phyloP scores from a whole-genome alignment of 306 rosid species.

The Cicer yamashitae region DNA sequence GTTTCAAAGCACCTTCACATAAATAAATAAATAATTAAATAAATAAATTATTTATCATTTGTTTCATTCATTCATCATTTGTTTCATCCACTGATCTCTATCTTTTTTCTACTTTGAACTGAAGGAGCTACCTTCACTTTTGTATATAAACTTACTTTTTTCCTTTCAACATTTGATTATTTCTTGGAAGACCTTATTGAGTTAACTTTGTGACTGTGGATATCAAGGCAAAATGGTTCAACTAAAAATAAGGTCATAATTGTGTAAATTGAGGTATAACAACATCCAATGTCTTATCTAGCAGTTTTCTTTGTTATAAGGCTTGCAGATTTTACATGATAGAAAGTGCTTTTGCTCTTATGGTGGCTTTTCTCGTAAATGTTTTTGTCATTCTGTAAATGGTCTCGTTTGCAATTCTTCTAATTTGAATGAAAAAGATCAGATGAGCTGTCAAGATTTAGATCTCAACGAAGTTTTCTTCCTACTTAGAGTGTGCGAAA shows the following conservation, averaged over 20 bases:
- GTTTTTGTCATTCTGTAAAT: slow-evolving; percentile 84
- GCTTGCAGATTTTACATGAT: slow-evolving; percentile 92
- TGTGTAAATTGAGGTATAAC: slow-evolving; percentile 29
- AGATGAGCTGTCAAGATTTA: slow-evolving; percentile 74
- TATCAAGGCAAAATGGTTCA: slow-evolving; percentile 4
- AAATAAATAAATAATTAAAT: too few relatives aligned
- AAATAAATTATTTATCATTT: too few relatives aligned
- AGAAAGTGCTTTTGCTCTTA: slow-evolving; percentile 93
- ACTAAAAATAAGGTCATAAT: neutral
- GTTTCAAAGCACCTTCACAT: too few relatives aligned
- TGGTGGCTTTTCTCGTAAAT: slow-evolving; percentile 85
- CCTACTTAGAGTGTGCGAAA: slow-evolving; percentile 72
- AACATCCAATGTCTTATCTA: slow-evolving; percentile 38
- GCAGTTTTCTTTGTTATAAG: slow-evolving; percentile 57
- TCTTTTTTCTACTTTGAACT: too few relatives aligned
- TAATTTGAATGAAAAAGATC: slow-evolving; percentile 70
- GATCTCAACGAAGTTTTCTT: slow-evolving; percentile 93
- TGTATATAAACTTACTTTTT: neutral
- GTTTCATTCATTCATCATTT: too few relatives aligned
- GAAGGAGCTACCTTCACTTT: neutral
- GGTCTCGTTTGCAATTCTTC: slow-evolving; percentile 87
- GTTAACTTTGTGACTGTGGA: slow-evolving; percentile 27
- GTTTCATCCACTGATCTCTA: too few relatives aligned
- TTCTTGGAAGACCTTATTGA: slow-evolving; percentile 19
- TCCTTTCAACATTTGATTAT: slow-evolving; percentile 14